Base-by-base conservation (phyloP, 441 rosid genomes). In the Raphanus hybrid region DNA sequence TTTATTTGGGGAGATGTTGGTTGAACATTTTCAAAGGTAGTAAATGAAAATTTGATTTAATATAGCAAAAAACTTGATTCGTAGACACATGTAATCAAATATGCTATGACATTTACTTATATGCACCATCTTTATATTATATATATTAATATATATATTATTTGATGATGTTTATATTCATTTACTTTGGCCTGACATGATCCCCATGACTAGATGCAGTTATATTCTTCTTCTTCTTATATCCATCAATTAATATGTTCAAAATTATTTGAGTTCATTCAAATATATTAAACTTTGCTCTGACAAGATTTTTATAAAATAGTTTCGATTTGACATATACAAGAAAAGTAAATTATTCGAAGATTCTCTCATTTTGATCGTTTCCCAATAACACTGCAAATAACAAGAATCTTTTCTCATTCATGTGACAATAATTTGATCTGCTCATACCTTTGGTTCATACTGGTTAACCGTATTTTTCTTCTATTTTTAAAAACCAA, bases 381-480 rank as follows among this genome's bases (percentile, higher is more conserved):
- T 65, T 20, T 65, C 55, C 62, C 32, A 18, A 41, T 41, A 41
- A 41, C 35, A 65, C 14, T 18, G 32, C 69, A 43, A 12, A 41
- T 54, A 34, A 5, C 5, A 54, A 54, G 16, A 55, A 41, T 8
- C 8, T 32, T 52, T 69, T 54, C 6, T 54, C 64, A 10, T 58
- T 75, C 77, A 54, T 54, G 64, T 52, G 39, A 35, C 26, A 48
- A 12, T 45, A 45, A 48, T 48, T 45, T 45, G 52, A 45, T 45
- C 52, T 45, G 52, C 12, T 1, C 52, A 45, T 45, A 45, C 52
- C 52, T 45, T 23, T 45, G 52, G 16, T 67, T 75, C 88, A 74
- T 6, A 85, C 59, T 61, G 75, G 85, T 34, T 87, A 88, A 29
- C 83, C 95, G 65, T 62, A 35, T 81, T 86, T 52, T 10, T 78